Evolutionary conservation across 371 early-diverging fungal genomes (phyloP).

Genomic region (Mucor irregularis): DNA sequence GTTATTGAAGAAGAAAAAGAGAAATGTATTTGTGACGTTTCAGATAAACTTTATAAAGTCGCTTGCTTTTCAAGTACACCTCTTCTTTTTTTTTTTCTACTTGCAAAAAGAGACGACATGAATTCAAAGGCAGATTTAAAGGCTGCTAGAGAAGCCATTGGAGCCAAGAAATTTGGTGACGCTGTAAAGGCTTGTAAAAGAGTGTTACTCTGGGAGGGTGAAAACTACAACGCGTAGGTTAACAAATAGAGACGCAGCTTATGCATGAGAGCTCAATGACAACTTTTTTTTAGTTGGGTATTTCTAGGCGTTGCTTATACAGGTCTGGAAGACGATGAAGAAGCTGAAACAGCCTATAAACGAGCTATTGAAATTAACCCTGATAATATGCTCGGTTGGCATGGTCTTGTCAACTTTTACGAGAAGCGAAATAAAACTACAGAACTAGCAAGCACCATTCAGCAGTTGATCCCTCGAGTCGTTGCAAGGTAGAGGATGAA

Average conservation of each 20-base stretch:
- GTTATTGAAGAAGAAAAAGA: not conserved
- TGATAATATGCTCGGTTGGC: conserved; percentile 73
- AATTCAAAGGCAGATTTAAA: conserved; percentile 73
- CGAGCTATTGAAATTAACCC: conserved; percentile 66
- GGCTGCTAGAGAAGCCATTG: conserved; percentile 76
- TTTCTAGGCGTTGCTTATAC: conserved; percentile 79
- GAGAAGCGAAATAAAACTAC: conserved; percentile 53
- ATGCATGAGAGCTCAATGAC: too few relatives aligned
- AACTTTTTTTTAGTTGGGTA: conserved; percentile 50
- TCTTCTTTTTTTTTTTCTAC: too few relatives aligned
- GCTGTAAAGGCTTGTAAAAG: conserved; percentile 72
- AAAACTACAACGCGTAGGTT: conserved; percentile 79
- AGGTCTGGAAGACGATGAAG: conserved; percentile 63
- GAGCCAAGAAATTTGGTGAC: conserved; percentile 68
- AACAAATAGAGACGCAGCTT: not conserved
- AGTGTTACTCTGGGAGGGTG: conserved; percentile 70
- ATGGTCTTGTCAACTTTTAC: conserved; percentile 68
- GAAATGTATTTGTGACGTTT: not conserved
- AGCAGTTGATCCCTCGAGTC: conserved; percentile 34
- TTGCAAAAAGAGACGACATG: too few relatives aligned
- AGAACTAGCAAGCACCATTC: conserved; percentile 45
- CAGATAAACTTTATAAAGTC: not conserved
- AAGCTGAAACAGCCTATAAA: conserved; percentile 68
- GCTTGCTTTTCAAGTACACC: not conserved
- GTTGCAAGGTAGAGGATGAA: conserved; percentile 20